phyloP scores from a whole-genome alignment of 2,329 filamentous ascomycete species.

The Talaromyces amestolkiae region DNA sequence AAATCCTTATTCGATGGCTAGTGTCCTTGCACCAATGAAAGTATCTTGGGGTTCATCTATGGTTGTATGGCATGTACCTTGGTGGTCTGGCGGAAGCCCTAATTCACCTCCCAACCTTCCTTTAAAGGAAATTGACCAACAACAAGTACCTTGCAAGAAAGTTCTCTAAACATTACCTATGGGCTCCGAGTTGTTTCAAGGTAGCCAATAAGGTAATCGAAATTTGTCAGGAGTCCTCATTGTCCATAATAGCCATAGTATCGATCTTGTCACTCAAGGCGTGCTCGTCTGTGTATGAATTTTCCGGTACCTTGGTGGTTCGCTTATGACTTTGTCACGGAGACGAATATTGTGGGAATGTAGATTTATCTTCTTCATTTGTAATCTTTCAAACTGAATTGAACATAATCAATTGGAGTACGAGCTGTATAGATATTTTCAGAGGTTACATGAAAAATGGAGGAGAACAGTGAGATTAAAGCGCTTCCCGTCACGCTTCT shows the following conservation, averaged over 20 bases:
- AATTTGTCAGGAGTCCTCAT: not conserved
- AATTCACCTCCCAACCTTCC: not conserved
- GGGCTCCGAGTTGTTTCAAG: not conserved
- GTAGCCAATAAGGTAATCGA: not conserved
- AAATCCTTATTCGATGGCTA: not conserved
- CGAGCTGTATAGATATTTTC: not conserved
- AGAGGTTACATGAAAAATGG: not conserved
- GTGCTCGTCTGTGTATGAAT: not conserved
- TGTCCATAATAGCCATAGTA: not conserved
- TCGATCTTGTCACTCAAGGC: not conserved
- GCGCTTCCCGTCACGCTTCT: slow-evolving; percentile 58
- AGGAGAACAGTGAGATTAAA: slow-evolving; percentile 2
- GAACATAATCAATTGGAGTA: not conserved
- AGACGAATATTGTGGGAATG: not conserved
- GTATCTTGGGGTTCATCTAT: not conserved
- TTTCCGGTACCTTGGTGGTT: slow-evolving; percentile 17
- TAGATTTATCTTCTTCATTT: not conserved
- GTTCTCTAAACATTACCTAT: not conserved
- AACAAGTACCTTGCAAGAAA: slow-evolving; percentile 6
- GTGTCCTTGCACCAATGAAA: not conserved
- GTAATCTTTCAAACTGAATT: not conserved
- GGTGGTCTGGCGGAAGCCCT: not conserved
- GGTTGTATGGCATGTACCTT: not conserved
- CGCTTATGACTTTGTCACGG: not conserved
- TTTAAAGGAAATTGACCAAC: not conserved